Evolutionary conservation across 176 grass and related monocot species (phyloP), one percentile per base, ranked within the genome.

Genomic region (Oryza meyeriana): DNA sequence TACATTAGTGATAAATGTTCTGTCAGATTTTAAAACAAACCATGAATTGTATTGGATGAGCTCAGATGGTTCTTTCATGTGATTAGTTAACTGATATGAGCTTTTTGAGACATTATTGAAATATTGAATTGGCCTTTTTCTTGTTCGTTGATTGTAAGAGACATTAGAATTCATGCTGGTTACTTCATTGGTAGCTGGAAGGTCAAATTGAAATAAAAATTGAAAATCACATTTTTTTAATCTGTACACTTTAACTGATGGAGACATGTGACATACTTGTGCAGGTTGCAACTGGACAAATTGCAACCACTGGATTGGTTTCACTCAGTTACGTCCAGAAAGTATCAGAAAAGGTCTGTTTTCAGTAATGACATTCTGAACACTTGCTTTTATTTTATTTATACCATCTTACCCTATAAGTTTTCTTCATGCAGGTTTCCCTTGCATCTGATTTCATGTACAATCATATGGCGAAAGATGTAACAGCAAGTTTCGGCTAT

Each of bases 381-480:
- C 73, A 41, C 12, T 72, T 79, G 16, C 47, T 57, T 77, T 42
- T 77, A 64, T 61, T 12, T 27, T 52, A 47, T 36, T 29, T 61
- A 63, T 80, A 31, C 76, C 32, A 8, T 73, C 74, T 31, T 64
- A 79, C 32, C 81, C 17, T 5, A 63, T 67, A 74, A 48, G 25
- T 24, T 66, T 66, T 42, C 61, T 71, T 47, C 78, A 52, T 69
- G 64, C 87, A 97, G 94, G 94, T 90, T 76, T 92, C 89, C 61
- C 88, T 97, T 85, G 94, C 92, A 87, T 83, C 89, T 34, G 90
- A 92, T 82, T 94, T 97, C 74, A 90, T 87, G 79, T 94, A 94
- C 84, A 86, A 90, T 80, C 76, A 89, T 52, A 69, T 85, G 84
- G 50, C 92, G 75, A 75, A 81, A 73, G 82, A 94, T 75, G 91